Base-by-base conservation (phyloP, 2,329 filamentous ascomycete genomes). In the Cercospora citrullina region DNA sequence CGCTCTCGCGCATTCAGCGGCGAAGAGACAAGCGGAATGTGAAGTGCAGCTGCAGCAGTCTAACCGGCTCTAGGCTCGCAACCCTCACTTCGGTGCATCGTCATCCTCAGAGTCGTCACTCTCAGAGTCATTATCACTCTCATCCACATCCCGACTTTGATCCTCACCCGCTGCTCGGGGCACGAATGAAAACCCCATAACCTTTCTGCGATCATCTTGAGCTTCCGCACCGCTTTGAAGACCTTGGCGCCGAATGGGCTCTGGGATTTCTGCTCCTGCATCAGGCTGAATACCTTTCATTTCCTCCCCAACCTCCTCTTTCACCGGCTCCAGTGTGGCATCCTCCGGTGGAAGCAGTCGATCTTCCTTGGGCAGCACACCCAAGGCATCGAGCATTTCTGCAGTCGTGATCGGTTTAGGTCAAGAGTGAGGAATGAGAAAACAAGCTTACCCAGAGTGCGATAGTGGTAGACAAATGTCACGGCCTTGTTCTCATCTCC, bases 381-480 rank as follows among this genome's bases (percentile, higher is more conserved):
- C 63, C 55, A 65, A 48, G 5, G 63, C 63, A n/a, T 60, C 53
- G 36, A 65, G 63, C 63, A 65, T 65, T 31, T 65, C 63, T 65
- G 36, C 21, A 31, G 48, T 14, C 3, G 21, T 2, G 3, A 1
- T 53, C n/a, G 28, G 28, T 60, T 2, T 5, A 18, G 10, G 18
- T 7, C 36, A 60, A 39, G 7, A 12, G 16, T 14, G 10, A 12
- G 51, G 8, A 36, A 33, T 3, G 12, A 16, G 4, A 23, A 21
- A 58, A 2, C 18, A 10, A 58, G 53, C 63, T 65, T 59, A 65
- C 63, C 63, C 12, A 28, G 63, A 31, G 63, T 65, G 23, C 63
- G 63, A 23, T 65, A 65, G 39, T 65, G 63, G 21, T 59, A 65
- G 63, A 65, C 36, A 14, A 60, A 60, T 7, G 63, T 65, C 53